Base-by-base conservation (phyloP, 164 flowering plant species). In the Piper longum region DNA sequence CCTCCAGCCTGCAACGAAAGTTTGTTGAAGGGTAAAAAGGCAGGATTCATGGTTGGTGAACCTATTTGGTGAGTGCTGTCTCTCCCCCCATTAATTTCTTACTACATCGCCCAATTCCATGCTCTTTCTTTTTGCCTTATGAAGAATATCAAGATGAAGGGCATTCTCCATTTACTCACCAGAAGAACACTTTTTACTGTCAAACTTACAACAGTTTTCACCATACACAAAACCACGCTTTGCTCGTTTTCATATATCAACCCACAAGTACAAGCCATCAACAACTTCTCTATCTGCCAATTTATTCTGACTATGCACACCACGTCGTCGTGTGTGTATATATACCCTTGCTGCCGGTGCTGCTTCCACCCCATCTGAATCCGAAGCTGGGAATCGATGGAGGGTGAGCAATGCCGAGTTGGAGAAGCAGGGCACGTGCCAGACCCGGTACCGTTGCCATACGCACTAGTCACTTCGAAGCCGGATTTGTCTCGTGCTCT, bases 401-500 rank as follows among this genome's bases (percentile, higher is more conserved):
- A 14, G 62, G 59, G 58, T 57, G 41, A 66, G 63, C 59, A 17
- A 14, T 26, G 60, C 69, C 59, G 56, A 5, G 67, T n/a, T 65
- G 67, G 67, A 65, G 67, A 65, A 65, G 67, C 67, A 65, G 67
- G 67, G 67, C 54, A 65, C 67, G 62, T 65, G 67, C 67, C 18
- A 26, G 43, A 5, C 18, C 18, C 5, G 41, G 17, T 16, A 16
- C 26, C 4, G 17, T 1, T 55, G 3, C 42, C 7, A 26, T 26
- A 26, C 36, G 36, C 36, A 26, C 36, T 26, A 26, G 36, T 26
- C 36, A 26, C 36, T 26, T 26, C 41, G 14, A 16, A 14, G 14
- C 41, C 41, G 12, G 42, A 56, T 41, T 56, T 73, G 59, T 78
- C 83, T 59, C 75, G 85, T 81, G 79, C 83, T 61, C 80, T 74